These are phyloP conservation scores for Monascus ruber DNA, from an alignment of 2,329 filamentous ascomycete genomes.

Conservation along the genomic window DNA sequence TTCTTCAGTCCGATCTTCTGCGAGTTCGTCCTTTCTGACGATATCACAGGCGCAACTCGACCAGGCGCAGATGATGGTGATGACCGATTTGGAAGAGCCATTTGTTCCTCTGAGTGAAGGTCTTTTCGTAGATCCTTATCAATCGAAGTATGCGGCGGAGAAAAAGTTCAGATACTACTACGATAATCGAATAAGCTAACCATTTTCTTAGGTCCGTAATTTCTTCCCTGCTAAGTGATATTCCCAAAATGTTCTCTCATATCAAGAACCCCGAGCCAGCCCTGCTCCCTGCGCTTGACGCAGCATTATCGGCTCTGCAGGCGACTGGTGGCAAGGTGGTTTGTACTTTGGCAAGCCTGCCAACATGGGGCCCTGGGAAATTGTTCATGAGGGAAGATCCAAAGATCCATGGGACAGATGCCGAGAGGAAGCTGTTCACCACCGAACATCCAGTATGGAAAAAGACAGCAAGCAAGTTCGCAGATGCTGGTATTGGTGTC, in stretches of 20 bases:
- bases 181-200: slow-evolving; percentile 14
- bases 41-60: slow-evolving; percentile 54
- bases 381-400: slow-evolving; percentile 79
- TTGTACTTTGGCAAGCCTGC: slow-evolving; percentile 74
- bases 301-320: slow-evolving; percentile 71
- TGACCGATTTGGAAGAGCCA: slow-evolving; percentile 93
- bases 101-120: slow-evolving; percentile 88
- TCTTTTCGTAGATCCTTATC: slow-evolving; percentile 86
- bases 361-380: slow-evolving; percentile 81
- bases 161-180: not conserved
- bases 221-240: slow-evolving; percentile 66
- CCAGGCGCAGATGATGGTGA: slow-evolving; percentile 94
- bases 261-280: slow-evolving; percentile 88
- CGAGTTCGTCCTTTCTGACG: slow-evolving; percentile 13
- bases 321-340: slow-evolving; percentile 86
- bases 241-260: slow-evolving; percentile 76
- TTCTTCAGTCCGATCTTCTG: slow-evolving; percentile 2
- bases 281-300: slow-evolving; percentile 70
- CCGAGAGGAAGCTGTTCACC: slow-evolving; percentile 80
- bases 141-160: slow-evolving; percentile 54
- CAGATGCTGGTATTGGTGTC: slow-evolving; percentile 71
- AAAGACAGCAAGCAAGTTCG: slow-evolving; percentile 78
- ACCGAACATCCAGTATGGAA: slow-evolving; percentile 84
- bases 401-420: slow-evolving; percentile 74
- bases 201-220: slow-evolving; percentile 52